Conservation (phyloP, 192 early-diverging fungal genomes). For the Coemansia sp. region DNA sequence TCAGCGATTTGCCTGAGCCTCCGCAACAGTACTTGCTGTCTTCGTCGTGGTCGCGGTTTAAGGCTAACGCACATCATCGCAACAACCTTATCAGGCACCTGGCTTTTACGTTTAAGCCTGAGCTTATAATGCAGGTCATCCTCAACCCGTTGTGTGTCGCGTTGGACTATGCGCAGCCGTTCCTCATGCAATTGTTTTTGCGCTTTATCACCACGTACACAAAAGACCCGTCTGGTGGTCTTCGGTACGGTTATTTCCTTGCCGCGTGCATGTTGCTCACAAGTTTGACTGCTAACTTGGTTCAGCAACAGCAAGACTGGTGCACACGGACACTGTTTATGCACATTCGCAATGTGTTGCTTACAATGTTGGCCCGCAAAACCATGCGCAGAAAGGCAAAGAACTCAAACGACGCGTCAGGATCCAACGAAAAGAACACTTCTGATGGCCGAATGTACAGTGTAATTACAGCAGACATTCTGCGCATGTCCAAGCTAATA, state of each 20-base stretch:
- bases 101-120: slow-evolving; percentile 26
- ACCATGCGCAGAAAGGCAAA: slow-evolving; percentile 45
- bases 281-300: slow-evolving; percentile 39
- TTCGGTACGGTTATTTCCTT: slow-evolving; percentile 54
- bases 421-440: neutral
- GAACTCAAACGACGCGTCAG: neutral
- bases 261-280: slow-evolving; percentile 57
- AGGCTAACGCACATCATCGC: neutral
- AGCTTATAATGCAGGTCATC: slow-evolving; percentile 40
- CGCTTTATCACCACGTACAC: slow-evolving; percentile 45
- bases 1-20: slow-evolving; percentile 18
- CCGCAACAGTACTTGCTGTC: slow-evolving; percentile 9
- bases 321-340: slow-evolving; percentile 60
- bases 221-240: slow-evolving; percentile 23
- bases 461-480: slow-evolving; percentile 64
- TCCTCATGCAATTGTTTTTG: slow-evolving; percentile 57
- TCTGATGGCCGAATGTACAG: slow-evolving; percentile 62
- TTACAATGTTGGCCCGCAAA: slow-evolving; percentile 62
- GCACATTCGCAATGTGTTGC: slow-evolving; percentile 56
- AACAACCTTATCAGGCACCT: slow-evolving; percentile 23
- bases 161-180: slow-evolving; percentile 53
- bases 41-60: slow-evolving; percentile 20
- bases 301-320: slow-evolving; percentile 62
- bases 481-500: slow-evolving; percentile 55
- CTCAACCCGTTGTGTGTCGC: slow-evolving; percentile 29